phyloP scores from a whole-genome alignment of 305 asterid species.

The Fraxinus dipetala region DNA sequence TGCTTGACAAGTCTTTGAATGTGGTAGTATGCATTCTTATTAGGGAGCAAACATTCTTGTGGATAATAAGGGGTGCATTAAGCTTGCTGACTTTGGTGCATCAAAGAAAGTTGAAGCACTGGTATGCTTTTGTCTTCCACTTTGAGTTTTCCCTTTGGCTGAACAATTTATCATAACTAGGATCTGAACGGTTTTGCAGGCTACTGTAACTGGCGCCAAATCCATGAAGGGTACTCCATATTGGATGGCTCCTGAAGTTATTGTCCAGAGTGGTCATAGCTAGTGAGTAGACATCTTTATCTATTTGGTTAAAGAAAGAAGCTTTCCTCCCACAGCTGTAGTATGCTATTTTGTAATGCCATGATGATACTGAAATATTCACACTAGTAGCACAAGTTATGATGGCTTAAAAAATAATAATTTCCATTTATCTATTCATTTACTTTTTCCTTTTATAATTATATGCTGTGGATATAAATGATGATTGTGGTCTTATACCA shows the following conservation, averaged over 20 bases:
- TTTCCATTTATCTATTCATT: not conserved
- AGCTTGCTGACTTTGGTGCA: conserved; percentile 97
- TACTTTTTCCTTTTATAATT: not conserved
- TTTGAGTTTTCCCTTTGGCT: conserved; percentile 12
- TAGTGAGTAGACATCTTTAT: conserved; percentile 59
- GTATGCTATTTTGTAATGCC: not conserved
- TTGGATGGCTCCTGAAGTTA: conserved; percentile 99
- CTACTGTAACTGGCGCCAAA: conserved; percentile 94
- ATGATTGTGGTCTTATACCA: not conserved
- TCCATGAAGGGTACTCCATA: conserved; percentile 99
- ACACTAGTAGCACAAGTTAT: not conserved
- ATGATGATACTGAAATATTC: not conserved
- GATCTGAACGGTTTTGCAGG: conserved; percentile 49
- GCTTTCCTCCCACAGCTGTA: not conserved
- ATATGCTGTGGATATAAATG: not conserved
- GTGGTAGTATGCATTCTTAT: conserved; percentile 21
- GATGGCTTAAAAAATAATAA: not conserved
- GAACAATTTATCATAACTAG: conserved; percentile 22
- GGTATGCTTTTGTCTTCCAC: conserved; percentile 39
- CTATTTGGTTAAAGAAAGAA: not conserved
- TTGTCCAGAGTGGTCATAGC: conserved; percentile 98
- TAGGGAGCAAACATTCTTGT: conserved; percentile 97
- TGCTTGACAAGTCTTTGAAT: not conserved
- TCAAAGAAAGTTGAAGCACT: conserved; percentile 93
- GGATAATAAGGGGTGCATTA: conserved; percentile 90